Evolutionary conservation across 352 stramenopile species (phyloP).

Genomic region (Phytophthora colocasiae): DNA sequence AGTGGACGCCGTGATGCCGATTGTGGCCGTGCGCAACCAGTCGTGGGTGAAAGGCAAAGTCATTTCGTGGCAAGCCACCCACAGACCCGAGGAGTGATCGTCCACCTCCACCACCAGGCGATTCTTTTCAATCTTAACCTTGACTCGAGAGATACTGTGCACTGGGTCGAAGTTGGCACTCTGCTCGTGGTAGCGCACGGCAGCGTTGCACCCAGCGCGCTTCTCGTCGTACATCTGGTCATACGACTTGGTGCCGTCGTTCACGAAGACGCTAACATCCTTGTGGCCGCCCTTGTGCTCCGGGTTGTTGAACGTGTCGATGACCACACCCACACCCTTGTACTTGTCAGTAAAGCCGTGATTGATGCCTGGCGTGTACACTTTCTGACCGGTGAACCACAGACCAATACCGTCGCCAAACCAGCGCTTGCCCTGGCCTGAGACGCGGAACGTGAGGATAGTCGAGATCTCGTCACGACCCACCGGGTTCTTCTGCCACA

Average conservation of each 20-base stretch:
- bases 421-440: conserved; percentile 80
- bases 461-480: conserved; percentile 61
- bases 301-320: conserved; percentile 88
- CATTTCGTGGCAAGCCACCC: conserved; percentile 71
- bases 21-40: conserved; percentile 66
- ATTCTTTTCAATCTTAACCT: conserved; percentile 74
- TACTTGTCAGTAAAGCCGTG: conserved; percentile 84
- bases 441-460: conserved; percentile 86
- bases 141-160: conserved; percentile 82
- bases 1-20: conserved; percentile 82
- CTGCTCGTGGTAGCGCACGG: conserved; percentile 82
- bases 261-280: conserved; percentile 83
- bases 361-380: conserved; percentile 66
- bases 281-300: conserved; percentile 88
- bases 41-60: conserved; percentile 67
- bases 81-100: conserved; percentile 56
- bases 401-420: conserved; percentile 88
- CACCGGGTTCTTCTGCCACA: conserved; percentile 76
- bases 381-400: conserved; percentile 77
- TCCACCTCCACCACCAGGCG: conserved; percentile 78
- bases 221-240: conserved; percentile 72
- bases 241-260: conserved; percentile 79
- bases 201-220: conserved; percentile 77
- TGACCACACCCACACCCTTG: conserved; percentile 76
- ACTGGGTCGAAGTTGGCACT: conserved; percentile 81